Evolutionary conservation across 2,329 filamentous ascomycete genomes (phyloP), one percentile per base, ranked within the genome.

Genomic region (Pseudocercospora vitis): DNA sequence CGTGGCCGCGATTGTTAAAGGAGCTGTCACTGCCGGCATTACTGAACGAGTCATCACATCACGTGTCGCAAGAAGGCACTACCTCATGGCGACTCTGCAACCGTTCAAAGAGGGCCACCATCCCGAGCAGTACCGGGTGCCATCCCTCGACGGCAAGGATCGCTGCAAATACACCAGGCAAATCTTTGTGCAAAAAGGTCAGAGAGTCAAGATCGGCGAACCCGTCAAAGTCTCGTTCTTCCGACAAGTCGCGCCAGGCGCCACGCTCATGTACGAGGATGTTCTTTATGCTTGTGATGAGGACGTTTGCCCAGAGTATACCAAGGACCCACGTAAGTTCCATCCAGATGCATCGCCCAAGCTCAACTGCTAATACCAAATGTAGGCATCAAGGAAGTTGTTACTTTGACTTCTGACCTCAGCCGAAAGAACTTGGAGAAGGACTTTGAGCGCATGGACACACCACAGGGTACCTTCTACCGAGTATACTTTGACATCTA

Each of bases 91-190:
- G 35, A 99, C 94, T 1, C 81, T 99, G 26, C 94, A 99, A 71
- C 94, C 94, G 1, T 99, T 99, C 81, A 97, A 97, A 75, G 94
- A 97, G 72, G 94, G 94, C 14, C 95, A 97, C 73, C 94, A 99
- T 71, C 94, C 94, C 8, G 94, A 99, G 73, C 91, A 95, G 48
- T 99, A 97, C 78, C 91, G 94, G 70, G 94, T 97, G 19, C 94
- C 94, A 14, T 95, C 89, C 58, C 81, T 99, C 52, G 94, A 99
- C 66, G 94, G 94, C 68, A 96, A 96, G 73, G 94, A 99, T 69
- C 84, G 94, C 57, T 99, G 94, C 86, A 97, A 97, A 76, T 97
- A 97, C 71, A 97, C 94, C 1, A 81, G 94, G 50, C 94, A 99
- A 71, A 97, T 99, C 52, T 99, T 97, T 65, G 92, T 99, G 61